Evolutionary conservation across 495 filamentous ascomycete genomes (phyloP).

Genomic region (Neurospora sp.): DNA sequence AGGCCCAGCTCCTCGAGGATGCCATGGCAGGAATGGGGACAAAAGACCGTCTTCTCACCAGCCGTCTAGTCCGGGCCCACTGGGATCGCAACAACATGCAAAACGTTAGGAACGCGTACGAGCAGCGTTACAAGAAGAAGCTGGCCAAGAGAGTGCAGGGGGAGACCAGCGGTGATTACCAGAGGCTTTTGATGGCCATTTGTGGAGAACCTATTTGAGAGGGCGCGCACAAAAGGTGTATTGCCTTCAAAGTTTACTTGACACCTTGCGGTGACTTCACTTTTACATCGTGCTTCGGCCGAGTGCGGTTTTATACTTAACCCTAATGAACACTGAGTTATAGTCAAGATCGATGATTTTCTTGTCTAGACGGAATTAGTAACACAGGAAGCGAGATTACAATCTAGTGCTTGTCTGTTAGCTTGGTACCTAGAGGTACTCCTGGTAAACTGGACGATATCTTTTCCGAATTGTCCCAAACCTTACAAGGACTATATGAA

Average conservation of each 20-base stretch:
- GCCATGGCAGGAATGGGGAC: constrained; percentile 82
- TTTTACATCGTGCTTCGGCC: not conserved
- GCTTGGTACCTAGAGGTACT: too few relatives aligned
- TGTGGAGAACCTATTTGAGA: not conserved
- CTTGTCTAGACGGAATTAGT: not conserved
- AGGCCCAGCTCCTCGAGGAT: constrained; percentile 70
- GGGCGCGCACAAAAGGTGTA: not conserved
- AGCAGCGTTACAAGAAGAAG: constrained; percentile 49
- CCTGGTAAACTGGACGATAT: too few relatives aligned
- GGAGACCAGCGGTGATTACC: constrained; percentile 84
- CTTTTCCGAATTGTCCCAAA: too few relatives aligned
- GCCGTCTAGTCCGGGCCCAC: constrained; percentile 62
- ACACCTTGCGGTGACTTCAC: not conserved
- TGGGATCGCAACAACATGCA: constrained; percentile 67
- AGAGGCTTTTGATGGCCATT: constrained; percentile 51
- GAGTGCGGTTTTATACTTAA: not conserved
- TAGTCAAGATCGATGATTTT: not conserved
- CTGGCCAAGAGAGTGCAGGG: constrained; percentile 57
- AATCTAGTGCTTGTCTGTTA: too few relatives aligned
- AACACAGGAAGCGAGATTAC: not conserved
- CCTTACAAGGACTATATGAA: too few relatives aligned
- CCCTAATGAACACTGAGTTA: not conserved
- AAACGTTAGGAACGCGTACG: constrained; percentile 65
- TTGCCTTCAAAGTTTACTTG: not conserved
- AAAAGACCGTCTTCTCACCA: constrained; percentile 70